Evolutionary conservation across 1,284 basidiomycete species (phyloP).

Genomic region (Irpex sp.): DNA sequence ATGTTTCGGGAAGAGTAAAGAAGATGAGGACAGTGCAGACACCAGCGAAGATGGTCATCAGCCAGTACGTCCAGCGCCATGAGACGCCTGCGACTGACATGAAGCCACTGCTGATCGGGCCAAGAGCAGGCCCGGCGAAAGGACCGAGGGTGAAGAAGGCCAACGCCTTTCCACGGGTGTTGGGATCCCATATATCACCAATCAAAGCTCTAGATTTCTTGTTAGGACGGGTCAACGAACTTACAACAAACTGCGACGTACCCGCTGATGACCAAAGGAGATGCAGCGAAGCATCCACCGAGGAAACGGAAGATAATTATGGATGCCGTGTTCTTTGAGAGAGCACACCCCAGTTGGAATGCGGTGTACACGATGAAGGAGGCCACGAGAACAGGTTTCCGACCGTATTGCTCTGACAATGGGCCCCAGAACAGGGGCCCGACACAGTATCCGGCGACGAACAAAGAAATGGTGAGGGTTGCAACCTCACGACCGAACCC

Average conservation of each 20-base stretch:
- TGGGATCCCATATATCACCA: slow-evolving; percentile 32
- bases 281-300: slow-evolving; percentile 28
- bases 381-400: slow-evolving; percentile 63
- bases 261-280: slow-evolving; percentile 29
- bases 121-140: slow-evolving; percentile 70
- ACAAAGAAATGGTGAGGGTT: slow-evolving; percentile 36
- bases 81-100: slow-evolving; percentile 43
- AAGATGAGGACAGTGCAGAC: slow-evolving; percentile 48
- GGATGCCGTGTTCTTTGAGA: slow-evolving; percentile 27
- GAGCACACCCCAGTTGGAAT: slow-evolving; percentile 29
- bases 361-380: slow-evolving; percentile 25
- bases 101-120: slow-evolving; percentile 65
- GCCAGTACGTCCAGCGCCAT: slow-evolving; percentile 80
- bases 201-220: slow-evolving; percentile 27
- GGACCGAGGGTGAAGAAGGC: slow-evolving; percentile 49
- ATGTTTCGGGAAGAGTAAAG: slow-evolving; percentile 77
- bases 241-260: slow-evolving; percentile 12
- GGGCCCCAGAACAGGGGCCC: slow-evolving; percentile 67
- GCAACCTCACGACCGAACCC: slow-evolving; percentile 49
- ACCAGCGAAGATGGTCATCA: slow-evolving; percentile 63
- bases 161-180: slow-evolving; percentile 32
- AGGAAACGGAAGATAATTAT: slow-evolving; percentile 30
- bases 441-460: slow-evolving; percentile 43
- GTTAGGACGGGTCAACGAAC: background rate
- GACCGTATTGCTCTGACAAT: slow-evolving; percentile 54